Conservation (phyloP, 345 rosid genomes). For the Triadica sebifera region DNA sequence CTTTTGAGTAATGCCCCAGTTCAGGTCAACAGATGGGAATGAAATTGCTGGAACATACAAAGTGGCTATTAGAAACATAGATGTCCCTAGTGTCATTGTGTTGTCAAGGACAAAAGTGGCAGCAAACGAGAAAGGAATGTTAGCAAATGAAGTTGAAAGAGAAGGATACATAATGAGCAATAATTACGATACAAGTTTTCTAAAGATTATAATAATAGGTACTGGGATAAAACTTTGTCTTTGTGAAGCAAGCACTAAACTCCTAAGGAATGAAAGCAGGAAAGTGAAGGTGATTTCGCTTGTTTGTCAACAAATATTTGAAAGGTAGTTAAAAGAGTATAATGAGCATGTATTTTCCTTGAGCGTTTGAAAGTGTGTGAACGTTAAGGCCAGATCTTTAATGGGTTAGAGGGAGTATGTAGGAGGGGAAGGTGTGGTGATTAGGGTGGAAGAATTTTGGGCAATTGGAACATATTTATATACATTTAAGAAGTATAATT, state of each 20-base stretch:
- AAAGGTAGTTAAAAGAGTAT: slow-evolving; percentile 27
- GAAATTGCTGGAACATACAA: slow-evolving; percentile 43
- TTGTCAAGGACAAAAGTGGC: slow-evolving; percentile 37
- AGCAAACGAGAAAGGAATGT: slow-evolving; percentile 29
- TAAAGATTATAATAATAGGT: slow-evolving; percentile 36
- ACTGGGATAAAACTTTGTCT: slow-evolving; percentile 36
- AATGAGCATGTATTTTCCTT: slow-evolving; percentile 29
- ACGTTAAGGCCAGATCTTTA: slow-evolving; percentile 35
- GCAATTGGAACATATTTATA: slow-evolving; percentile 34
- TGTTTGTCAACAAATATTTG: slow-evolving; percentile 32
- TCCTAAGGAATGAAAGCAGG: slow-evolving; percentile 31
- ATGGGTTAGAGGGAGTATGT: slow-evolving; percentile 37
- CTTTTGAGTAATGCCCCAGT: slow-evolving; percentile 31
- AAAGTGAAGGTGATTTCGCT: slow-evolving; percentile 38
- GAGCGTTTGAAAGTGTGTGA: slow-evolving; percentile 16
- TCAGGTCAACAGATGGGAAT: slow-evolving; percentile 40
- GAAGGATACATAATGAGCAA: slow-evolving; percentile 37
- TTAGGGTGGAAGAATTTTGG: slow-evolving; percentile 38
- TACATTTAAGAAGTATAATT: slow-evolving; percentile 32
- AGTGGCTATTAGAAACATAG: slow-evolving; percentile 19
- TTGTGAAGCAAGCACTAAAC: slow-evolving; percentile 19
- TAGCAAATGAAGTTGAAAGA: slow-evolving; percentile 12
- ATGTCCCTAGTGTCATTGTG: slow-evolving; percentile 28
- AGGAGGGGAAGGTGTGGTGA: slow-evolving; percentile 26
- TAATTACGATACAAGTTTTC: slow-evolving; percentile 20